These are phyloP conservation scores for Solanum chaucha DNA, from an alignment of 257 asterid genomes.

Conservation along the genomic window DNA sequence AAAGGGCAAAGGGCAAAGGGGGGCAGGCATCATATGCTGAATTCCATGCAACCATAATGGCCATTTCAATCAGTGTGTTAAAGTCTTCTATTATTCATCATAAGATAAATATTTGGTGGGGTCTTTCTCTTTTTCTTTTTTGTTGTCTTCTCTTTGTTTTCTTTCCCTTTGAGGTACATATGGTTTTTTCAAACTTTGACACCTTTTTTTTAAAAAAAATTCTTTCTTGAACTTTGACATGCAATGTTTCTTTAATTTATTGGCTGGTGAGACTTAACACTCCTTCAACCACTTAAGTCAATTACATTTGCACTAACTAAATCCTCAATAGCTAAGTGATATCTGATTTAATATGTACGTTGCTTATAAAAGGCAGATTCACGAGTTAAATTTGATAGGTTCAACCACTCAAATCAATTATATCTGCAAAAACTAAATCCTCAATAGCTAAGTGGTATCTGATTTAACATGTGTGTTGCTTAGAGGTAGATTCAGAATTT, in stretches of 20 bases:
- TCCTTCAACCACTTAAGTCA: slow-evolving; percentile 14
- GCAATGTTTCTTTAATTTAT: slow-evolving; percentile 1
- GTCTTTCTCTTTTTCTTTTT: slow-evolving; percentile 7
- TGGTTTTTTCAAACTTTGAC: background rate
- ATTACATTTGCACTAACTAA: background rate
- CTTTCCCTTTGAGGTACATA: background rate
- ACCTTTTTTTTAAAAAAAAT: background rate
- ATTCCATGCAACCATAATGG: slow-evolving; percentile 90
- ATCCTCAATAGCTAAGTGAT: background rate
- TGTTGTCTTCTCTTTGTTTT: background rate
- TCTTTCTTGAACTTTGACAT: background rate
- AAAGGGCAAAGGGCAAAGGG: background rate
- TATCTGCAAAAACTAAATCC: background rate
- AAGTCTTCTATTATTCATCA: slow-evolving; percentile 42
- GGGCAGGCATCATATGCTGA: slow-evolving; percentile 35
- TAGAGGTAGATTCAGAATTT: accelerated
- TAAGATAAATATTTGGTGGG: slow-evolving; percentile 36
- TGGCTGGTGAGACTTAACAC: slow-evolving; percentile 12
- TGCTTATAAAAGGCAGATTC: background rate
- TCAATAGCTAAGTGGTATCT: background rate
- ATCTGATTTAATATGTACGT: background rate
- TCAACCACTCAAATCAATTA: background rate
- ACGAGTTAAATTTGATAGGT: background rate
- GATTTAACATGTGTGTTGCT: background rate
- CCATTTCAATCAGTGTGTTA: slow-evolving; percentile 31